Base-by-base conservation (phyloP, 805 yeast species). In the Zygoascus biomembranicola region DNA sequence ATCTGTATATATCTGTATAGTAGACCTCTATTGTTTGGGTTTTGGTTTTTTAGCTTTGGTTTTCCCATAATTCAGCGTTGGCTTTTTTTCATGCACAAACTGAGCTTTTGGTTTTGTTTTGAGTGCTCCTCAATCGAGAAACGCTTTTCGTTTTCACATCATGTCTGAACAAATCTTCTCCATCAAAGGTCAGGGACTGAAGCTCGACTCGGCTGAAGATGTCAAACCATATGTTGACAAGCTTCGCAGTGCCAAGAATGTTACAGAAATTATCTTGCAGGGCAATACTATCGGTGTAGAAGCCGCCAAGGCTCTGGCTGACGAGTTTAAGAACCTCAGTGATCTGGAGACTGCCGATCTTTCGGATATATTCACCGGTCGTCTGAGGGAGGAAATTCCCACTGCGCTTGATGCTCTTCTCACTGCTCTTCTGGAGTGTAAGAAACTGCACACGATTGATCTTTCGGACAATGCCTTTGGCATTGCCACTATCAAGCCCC, bases 381-480 rank as follows among this genome's bases (percentile, higher is more conserved):
- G 99, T 66, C 79, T 92, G 60, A 90, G 89, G 63, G 90, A 90
- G 55, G 99, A 94, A 71, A 95, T 94, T 58, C 98, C 97, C 19
- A 79, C 81, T 59, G 82, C 96, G 4, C 77, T 94, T 66, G 80
- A 79, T 55, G 74, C 77, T 59, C 74, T 94, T 58, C 79, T 90
- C 57, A 86, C 90, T 19, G 85, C 87, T 1, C 75, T 94, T 51
- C 73, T 87, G 59, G 69, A 79, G 58, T 83, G 88, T 61, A 79
- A 84, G 50, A 78, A 84, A 28, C 75, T 92, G 61, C 78, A 78
- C 57, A 82, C 88, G 42, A 74, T 94, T 55, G 87, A 94, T 69
- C 75, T 94, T 58, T 84, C 95, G 63, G 99, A 94, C 69, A 94
- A 94, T 68, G 99, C 99, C 0, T 85, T 92, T 67, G 99, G 99